Evolutionary conservation across 176 grass and related monocot genomes (phyloP).

Genomic region (Lolium multiflorum): DNA sequence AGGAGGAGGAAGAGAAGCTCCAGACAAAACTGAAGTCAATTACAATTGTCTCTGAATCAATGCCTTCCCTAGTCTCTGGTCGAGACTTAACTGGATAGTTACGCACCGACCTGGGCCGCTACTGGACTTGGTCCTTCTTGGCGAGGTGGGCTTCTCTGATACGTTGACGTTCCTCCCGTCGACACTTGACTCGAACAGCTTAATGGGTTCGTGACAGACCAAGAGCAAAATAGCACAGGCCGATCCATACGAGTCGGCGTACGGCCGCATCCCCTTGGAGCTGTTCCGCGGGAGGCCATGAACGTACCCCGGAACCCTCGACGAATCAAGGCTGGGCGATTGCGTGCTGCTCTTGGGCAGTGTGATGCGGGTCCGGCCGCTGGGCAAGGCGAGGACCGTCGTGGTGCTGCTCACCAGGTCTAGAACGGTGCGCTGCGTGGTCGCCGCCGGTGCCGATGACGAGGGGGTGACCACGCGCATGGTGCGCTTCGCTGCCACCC

Average conservation of each 20-base stretch:
- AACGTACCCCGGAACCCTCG: background rate
- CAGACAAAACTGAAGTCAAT: too few relatives aligned
- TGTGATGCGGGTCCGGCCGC: background rate
- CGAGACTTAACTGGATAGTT: too few relatives aligned
- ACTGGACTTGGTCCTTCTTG: too few relatives aligned
- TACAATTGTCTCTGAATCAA: too few relatives aligned
- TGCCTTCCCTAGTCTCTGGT: too few relatives aligned
- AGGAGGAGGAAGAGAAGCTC: too few relatives aligned
- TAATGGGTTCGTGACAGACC: background rate
- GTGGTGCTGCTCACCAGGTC: background rate
- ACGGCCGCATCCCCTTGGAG: background rate
- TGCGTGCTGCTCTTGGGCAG: background rate
- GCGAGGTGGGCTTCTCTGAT: too few relatives aligned
- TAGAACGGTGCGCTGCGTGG: background rate
- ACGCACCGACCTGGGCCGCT: too few relatives aligned
- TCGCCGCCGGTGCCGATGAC: background rate
- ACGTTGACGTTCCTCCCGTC: too few relatives aligned
- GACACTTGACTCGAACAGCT: too few relatives aligned
- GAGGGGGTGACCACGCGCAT: slow-evolving; percentile 20
- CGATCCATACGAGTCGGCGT: background rate
- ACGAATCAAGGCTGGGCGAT: background rate
- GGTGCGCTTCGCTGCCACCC: slow-evolving; percentile 25
- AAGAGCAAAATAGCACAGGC: background rate
- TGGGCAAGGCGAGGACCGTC: background rate
- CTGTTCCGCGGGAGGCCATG: background rate